A percentile compares a stretch with the other conserved stretches of the same genome.
Evolutionary conservation across 371 early-diverging fungal species (phyloP).

Genomic region (Mucor racemosus): DNA sequence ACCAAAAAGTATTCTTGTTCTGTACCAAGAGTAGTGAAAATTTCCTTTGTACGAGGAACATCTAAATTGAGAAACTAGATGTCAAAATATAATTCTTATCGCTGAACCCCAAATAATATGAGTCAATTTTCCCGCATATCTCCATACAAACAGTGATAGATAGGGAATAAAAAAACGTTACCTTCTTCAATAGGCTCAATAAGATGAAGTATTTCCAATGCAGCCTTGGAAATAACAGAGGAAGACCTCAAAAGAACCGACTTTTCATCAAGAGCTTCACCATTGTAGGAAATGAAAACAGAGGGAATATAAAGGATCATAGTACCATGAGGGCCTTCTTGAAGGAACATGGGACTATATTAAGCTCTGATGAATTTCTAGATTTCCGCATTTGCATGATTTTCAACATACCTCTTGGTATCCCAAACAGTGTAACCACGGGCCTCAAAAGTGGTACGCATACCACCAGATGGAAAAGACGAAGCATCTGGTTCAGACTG

Average conservation of each 20-base stretch:
- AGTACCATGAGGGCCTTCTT: constrained; percentile 93
- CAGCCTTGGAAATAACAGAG: constrained; percentile 81
- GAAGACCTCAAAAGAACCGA: constrained; percentile 94
- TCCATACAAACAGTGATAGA: too few species aligned
- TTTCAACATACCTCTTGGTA: constrained; percentile 65
- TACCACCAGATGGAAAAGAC: constrained; percentile 98
- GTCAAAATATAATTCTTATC: neutral
- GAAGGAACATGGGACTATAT: constrained; percentile 92
- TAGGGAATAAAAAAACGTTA: constrained; percentile 10
- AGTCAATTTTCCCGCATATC: too few species aligned
- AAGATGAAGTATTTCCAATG: constrained; percentile 76
- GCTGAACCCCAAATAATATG: constrained; percentile 5
- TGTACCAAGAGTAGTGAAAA: constrained; percentile 91
- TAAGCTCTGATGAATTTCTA: neutral
- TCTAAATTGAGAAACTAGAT: neutral
- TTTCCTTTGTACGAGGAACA: constrained; percentile 65
- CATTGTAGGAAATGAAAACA: constrained; percentile 97
- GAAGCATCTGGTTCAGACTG: constrained; percentile 99
- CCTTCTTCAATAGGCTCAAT: constrained; percentile 67
- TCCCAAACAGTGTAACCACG: constrained; percentile 99
- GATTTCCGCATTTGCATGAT: neutral
- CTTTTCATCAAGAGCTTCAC: constrained; percentile 98
- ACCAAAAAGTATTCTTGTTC: constrained; percentile 99
- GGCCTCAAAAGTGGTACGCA: constrained; percentile 98
- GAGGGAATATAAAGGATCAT: constrained; percentile 94